Conservation (phyloP, 176 grass and related monocot genomes). For the Secale cereale region DNA sequence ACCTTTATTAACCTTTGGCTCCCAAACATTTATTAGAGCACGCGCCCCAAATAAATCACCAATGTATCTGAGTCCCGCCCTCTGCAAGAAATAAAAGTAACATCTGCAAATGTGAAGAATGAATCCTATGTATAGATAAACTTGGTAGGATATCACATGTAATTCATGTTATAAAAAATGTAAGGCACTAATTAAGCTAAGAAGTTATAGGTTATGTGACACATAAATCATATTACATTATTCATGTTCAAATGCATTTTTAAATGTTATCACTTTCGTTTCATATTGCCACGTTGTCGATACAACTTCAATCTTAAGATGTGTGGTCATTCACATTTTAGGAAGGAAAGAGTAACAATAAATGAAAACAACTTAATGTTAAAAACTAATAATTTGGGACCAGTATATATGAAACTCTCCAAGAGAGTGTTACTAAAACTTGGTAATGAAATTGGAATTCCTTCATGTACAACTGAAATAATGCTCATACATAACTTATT, state of each 20-base stretch:
- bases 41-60: not conserved
- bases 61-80: not conserved
- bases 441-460: not conserved
- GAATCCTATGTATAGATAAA: not conserved
- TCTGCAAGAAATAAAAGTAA: not conserved
- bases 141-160: not conserved
- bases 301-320: not conserved
- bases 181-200: not conserved
- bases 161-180: not conserved
- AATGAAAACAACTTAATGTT: not conserved
- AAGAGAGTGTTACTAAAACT: not conserved
- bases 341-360: not conserved
- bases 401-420: not conserved
- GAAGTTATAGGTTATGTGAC: not conserved
- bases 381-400: not conserved
- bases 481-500: not conserved
- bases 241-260: not conserved
- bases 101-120: not conserved
- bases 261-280: not conserved
- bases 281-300: not conserved
- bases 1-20: not conserved
- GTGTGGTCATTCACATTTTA: not conserved
- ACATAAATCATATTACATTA: not conserved
- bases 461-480: not conserved
- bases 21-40: not conserved